phyloP scores from a whole-genome alignment of 148 eudicot genomes.

The Rhododendron griersonianum region DNA sequence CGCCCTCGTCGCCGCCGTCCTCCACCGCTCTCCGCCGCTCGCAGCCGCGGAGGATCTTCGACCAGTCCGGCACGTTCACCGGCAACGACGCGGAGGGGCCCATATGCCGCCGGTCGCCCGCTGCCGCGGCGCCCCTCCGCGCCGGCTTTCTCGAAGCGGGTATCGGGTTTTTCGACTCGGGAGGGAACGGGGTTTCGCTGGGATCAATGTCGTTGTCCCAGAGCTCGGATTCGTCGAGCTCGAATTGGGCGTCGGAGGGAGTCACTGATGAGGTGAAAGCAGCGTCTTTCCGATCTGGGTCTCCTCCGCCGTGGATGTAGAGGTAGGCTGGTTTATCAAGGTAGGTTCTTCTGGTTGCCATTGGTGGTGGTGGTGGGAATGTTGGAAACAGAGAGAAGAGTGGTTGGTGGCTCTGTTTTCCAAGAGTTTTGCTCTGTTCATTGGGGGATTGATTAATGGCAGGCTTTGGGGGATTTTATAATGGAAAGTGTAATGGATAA shows the following conservation, averaged over 20 bases:
- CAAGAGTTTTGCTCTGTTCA: neutral
- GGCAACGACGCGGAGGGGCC: constrained; percentile 27
- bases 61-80: constrained; percentile 40
- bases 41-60: constrained; percentile 25
- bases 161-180: constrained; percentile 16
- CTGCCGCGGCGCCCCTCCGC: neutral
- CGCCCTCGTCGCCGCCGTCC: constrained; percentile 19
- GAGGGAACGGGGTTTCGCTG: neutral
- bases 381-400: neutral
- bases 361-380: neutral
- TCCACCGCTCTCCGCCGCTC: neutral
- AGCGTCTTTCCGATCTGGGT: neutral
- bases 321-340: constrained; percentile 11
- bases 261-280: neutral
- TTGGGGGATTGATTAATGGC: neutral
- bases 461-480: constrained; percentile 1
- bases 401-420: neutral
- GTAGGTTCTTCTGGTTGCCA: constrained; percentile 33
- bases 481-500: constrained; percentile 21
- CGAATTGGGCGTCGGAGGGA: constrained; percentile 22
- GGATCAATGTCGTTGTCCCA: constrained; percentile 18
- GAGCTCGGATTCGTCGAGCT: constrained; percentile 45
- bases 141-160: constrained; percentile 11
- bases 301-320: constrained; percentile 13
- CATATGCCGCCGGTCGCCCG: constrained; percentile 10